phyloP scores from a whole-genome alignment of 2,329 filamentous ascomycete species.

The Fusarium napiforme region DNA sequence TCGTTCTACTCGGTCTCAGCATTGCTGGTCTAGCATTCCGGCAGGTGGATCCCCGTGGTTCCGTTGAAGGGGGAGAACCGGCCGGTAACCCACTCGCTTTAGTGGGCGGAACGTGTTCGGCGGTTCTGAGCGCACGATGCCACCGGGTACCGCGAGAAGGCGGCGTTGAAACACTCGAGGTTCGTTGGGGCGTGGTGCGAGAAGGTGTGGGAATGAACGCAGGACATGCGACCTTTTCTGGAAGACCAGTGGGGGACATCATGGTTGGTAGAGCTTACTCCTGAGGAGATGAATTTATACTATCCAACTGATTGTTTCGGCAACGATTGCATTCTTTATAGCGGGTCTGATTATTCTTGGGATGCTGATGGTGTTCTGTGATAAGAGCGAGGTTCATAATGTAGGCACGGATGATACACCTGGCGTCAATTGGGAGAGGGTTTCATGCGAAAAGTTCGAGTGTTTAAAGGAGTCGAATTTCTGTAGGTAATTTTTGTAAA shows the following conservation, averaged over 20 bases:
- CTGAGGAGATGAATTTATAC: constrained; percentile 1
- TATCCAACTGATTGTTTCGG: background rate
- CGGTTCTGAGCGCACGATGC: constrained; percentile 62
- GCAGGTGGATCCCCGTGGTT: constrained; percentile 51
- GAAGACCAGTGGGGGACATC: constrained; percentile 45
- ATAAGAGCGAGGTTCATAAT: constrained; percentile 2
- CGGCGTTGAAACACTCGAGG: constrained; percentile 50
- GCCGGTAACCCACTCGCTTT: constrained; percentile 62
- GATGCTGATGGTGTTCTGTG: constrained; percentile 9
- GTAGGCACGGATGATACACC: constrained; percentile 31
- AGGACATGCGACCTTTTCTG: constrained; percentile 59
- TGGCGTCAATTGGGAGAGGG: constrained; percentile 18
- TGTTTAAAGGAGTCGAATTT: constrained; percentile 10
- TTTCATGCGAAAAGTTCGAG: constrained; percentile 25
- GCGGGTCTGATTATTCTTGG: background rate
- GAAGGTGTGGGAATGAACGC: constrained; percentile 52
- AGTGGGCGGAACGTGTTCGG: constrained; percentile 60
- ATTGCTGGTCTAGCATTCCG: constrained; percentile 55
- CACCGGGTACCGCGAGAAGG: constrained; percentile 51
- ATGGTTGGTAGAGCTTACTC: constrained; percentile 45
- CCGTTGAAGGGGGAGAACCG: constrained; percentile 49
- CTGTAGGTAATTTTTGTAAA: background rate
- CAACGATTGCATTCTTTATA: background rate
- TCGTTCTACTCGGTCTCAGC: constrained; percentile 50
- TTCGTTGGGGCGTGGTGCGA: constrained; percentile 60